Conservation (phyloP, 1,139 yeast species). For the Arxiozyma bovina region DNA sequence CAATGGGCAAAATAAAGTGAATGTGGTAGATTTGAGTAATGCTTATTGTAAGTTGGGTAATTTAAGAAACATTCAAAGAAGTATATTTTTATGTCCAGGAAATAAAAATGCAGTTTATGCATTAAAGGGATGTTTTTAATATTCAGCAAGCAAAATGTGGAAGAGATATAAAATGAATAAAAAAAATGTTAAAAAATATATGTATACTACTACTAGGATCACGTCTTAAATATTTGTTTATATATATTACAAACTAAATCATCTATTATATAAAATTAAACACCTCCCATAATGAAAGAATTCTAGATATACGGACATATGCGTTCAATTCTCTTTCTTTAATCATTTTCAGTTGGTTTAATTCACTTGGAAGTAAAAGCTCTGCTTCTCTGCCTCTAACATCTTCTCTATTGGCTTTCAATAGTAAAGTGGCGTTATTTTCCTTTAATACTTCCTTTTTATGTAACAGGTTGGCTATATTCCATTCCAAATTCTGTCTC, state of each 20-base stretch:
- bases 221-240: not conserved
- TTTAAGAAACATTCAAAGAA: conserved; percentile 52
- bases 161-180: not conserved
- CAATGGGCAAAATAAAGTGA: conserved; percentile 37
- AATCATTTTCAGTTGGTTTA: conserved; percentile 56
- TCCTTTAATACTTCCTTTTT: conserved; percentile 49
- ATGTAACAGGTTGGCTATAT: conserved; percentile 57
- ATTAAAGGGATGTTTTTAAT: conserved; percentile 24
- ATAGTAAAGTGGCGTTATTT: conserved; percentile 59
- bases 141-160: not conserved
- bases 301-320: conserved; percentile 46
- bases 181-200: not conserved
- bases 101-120: conserved; percentile 21
- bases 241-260: not conserved
- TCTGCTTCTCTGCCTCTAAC: conserved; percentile 78
- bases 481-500: conserved; percentile 50
- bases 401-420: conserved; percentile 81
- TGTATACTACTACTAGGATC: conserved; percentile 1
- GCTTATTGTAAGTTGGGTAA: conserved; percentile 42
- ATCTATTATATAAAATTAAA: conserved; percentile 28
- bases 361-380: conserved; percentile 63
- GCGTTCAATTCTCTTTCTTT: conserved; percentile 49
- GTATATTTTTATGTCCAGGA: conserved; percentile 44
- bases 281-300: conserved; percentile 46
- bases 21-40: conserved; percentile 44